A percentile compares a stretch with the other conserved stretches of the same genome.
Evolutionary conservation across 495 filamentous ascomycete genomes (phyloP).

Genomic region (Penicillium manginii): DNA sequence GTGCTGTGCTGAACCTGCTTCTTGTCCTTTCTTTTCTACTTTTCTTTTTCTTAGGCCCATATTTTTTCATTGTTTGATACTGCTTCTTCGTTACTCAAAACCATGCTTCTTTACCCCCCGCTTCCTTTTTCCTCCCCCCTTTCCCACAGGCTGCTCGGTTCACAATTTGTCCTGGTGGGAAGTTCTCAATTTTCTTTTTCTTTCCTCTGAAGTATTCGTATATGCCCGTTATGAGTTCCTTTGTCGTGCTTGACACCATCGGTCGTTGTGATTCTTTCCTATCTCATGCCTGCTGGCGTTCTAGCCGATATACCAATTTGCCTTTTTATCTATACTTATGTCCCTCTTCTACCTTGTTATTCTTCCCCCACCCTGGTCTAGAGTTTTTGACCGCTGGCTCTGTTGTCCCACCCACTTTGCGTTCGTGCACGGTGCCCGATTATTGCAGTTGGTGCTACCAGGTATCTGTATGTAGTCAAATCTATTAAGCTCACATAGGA

Average conservation of each 20-base stretch:
- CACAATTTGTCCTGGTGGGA: constrained; percentile 24
- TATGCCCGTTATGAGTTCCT: constrained; percentile 31
- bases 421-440: constrained; percentile 14
- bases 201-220: constrained; percentile 30
- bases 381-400: constrained; percentile 12
- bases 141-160: constrained; percentile 25
- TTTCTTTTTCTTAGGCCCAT: constrained; percentile 23
- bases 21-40: constrained; percentile 17
- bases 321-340: constrained; percentile 5
- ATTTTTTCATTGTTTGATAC: constrained; percentile 24
- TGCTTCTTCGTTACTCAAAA: constrained; percentile 20
- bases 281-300: constrained; percentile 30
- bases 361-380: constrained; percentile 11
- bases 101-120: constrained; percentile 14
- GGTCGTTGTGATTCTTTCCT: constrained; percentile 21
- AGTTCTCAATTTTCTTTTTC: constrained; percentile 12
- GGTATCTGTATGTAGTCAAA: constrained; percentile 14
- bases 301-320: constrained; percentile 40
- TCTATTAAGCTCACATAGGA: constrained; percentile 8
- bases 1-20: constrained; percentile 33
- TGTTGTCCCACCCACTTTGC: constrained; percentile 17
- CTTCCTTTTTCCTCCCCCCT: neutral
- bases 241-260: constrained; percentile 22
- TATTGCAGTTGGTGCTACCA: constrained; percentile 15
- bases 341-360: constrained; percentile 7